phyloP scores from a whole-genome alignment of 2,329 filamentous ascomycete genomes.

The Colletotrichum horii region DNA sequence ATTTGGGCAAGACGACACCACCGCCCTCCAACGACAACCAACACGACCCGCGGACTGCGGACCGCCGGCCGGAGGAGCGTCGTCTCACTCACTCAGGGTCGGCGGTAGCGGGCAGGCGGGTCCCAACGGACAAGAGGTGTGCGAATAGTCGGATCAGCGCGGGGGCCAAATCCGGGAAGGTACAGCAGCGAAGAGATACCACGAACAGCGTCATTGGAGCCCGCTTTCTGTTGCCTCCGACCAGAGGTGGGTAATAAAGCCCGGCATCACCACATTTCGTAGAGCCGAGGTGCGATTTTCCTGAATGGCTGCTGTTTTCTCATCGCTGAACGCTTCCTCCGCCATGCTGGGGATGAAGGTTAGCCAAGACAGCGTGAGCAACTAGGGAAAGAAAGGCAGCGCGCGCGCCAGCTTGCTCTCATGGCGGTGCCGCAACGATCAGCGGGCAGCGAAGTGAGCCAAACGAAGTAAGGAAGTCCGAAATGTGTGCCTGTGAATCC shows the following conservation, averaged over 20 bases:
- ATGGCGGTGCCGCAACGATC: not conserved
- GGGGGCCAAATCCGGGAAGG: not conserved
- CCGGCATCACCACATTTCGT: not conserved
- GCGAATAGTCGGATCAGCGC: not conserved
- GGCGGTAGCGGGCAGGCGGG: not conserved
- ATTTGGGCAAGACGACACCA: not conserved
- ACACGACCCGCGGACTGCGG: not conserved
- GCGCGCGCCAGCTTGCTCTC: not conserved
- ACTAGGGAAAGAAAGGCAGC: not conserved
- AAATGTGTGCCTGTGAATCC: not conserved
- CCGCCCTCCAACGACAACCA: not conserved
- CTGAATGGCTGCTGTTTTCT: not conserved
- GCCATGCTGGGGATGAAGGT: not conserved
- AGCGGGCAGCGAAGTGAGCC: not conserved
- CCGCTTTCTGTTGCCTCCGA: not conserved
- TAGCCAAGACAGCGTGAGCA: not conserved
- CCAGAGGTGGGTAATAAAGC: not conserved
- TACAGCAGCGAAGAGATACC: not conserved
- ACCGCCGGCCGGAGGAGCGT: not conserved
- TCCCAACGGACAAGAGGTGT: not conserved
- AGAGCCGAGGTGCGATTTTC: not conserved
- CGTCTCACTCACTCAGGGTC: not conserved
- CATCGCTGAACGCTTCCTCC: not conserved
- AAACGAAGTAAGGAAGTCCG: not conserved
- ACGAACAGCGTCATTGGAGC: not conserved